Conservation (phyloP, 1,284 basidiomycete genomes). For the Ganoderma sp. region DNA sequence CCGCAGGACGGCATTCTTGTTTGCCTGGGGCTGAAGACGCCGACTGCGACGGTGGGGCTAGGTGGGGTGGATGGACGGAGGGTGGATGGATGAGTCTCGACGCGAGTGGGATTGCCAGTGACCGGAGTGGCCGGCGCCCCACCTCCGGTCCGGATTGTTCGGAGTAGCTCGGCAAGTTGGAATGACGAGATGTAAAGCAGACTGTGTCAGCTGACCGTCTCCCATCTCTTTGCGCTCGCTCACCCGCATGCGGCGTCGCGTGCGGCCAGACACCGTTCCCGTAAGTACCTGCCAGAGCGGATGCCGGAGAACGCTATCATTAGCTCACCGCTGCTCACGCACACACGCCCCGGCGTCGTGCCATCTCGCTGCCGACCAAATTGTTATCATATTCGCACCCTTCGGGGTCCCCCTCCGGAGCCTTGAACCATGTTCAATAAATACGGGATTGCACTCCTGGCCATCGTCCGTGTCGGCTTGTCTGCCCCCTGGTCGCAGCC, state of each 20-base stretch:
- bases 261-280: neutral
- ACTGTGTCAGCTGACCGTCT: slow-evolving; percentile 1
- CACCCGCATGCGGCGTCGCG: neutral
- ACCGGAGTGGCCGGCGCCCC: no score
- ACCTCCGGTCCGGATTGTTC: neutral
- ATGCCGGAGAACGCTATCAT: neutral
- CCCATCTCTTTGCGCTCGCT: neutral
- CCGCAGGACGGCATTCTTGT: no score
- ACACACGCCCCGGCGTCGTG: slow-evolving; percentile 5
- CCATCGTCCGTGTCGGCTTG: neutral
- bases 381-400: slow-evolving; percentile 8
- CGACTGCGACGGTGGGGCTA: no score
- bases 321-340: neutral
- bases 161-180: slow-evolving; percentile 6
- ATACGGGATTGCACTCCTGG: neutral
- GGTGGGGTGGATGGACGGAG: no score
- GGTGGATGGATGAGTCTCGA: no score
- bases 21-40: no score
- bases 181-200: neutral
- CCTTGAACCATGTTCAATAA: slow-evolving; percentile 1
- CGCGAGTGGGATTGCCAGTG: no score
- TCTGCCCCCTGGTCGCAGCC: neutral
- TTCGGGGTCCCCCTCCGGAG: neutral
- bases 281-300: neutral
- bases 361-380: neutral